Percentiles rank a stretch among this genome's conserved stretches.
These are phyloP conservation scores for Beauveria sp. DNA, from an alignment of 2,329 filamentous ascomycete genomes.

Conservation along the genomic window DNA sequence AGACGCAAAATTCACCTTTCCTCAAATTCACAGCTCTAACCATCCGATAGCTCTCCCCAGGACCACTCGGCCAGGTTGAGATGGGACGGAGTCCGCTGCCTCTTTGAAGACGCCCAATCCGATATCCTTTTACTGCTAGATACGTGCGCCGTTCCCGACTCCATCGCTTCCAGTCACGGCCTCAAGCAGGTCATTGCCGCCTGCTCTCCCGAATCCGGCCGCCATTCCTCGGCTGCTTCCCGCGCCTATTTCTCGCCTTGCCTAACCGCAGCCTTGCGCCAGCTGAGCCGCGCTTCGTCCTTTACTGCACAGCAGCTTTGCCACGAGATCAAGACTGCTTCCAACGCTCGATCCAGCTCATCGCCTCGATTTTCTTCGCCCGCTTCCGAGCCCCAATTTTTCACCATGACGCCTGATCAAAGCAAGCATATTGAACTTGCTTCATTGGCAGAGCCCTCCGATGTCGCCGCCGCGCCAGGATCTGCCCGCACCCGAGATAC, in stretches of 20 bases:
- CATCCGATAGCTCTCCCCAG: conserved; percentile 40
- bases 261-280: conserved; percentile 47
- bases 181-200: conserved; percentile 57
- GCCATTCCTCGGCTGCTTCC: conserved; percentile 26
- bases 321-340: conserved; percentile 44
- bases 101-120: conserved; percentile 55
- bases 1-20: conserved; percentile 11
- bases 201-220: conserved; percentile 37
- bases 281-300: conserved; percentile 41
- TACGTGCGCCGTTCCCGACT: conserved; percentile 50
- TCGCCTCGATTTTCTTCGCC: conserved; percentile 27
- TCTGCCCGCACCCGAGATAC: conserved; percentile 23
- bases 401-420: conserved; percentile 48
- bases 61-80: conserved; percentile 54
- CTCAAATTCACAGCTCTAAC: conserved; percentile 26
- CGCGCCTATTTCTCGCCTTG: conserved; percentile 51
- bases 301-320: conserved; percentile 50
- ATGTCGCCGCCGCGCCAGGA: background rate
- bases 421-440: conserved; percentile 46
- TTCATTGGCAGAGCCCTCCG: conserved; percentile 27
- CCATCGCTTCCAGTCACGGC: conserved; percentile 44
- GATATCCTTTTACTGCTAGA: conserved; percentile 57
- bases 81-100: conserved; percentile 55
- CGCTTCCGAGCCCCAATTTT: conserved; percentile 29
- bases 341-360: conserved; percentile 31